These are phyloP conservation scores for Fusarium metavorans DNA, from an alignment of 2,329 filamentous ascomycete species.

Conservation along the genomic window DNA sequence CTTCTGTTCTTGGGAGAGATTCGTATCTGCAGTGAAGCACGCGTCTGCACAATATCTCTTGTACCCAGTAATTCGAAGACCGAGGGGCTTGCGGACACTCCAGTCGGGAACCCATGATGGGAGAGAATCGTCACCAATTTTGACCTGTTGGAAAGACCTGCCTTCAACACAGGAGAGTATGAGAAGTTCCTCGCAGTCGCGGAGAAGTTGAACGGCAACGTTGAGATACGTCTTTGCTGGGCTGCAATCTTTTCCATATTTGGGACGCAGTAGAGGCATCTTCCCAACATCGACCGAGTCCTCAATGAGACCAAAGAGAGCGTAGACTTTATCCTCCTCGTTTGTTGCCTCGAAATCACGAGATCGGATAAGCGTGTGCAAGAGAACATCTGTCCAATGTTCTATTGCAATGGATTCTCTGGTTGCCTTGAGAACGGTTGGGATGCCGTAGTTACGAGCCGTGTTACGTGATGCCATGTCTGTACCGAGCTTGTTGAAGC, in stretches of 20 bases:
- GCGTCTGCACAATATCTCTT: neutral
- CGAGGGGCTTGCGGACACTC: neutral
- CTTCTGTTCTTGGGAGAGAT: neutral
- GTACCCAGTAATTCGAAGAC: neutral
- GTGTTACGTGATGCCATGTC: neutral
- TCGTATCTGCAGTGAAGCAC: neutral
- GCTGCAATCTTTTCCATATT: neutral
- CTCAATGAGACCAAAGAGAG: neutral
- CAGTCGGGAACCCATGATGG: neutral
- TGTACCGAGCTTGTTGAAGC: neutral
- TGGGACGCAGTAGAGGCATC: neutral
- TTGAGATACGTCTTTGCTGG: neutral
- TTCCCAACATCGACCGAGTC: neutral
- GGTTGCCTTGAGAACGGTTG: neutral
- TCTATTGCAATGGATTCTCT: neutral
- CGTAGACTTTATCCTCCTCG: neutral
- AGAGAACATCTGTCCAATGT: neutral
- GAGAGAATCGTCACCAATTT: neutral
- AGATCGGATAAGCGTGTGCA: neutral
- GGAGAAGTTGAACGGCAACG: neutral
- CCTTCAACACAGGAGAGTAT: neutral
- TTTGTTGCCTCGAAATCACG: neutral
- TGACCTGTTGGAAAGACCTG: neutral
- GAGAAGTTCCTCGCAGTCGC: neutral
- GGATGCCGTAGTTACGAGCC: neutral